Evolutionary conservation across 176 grass and related monocot species (phyloP), one percentile per base, ranked within the genome.

Genomic region (Carex kokanica): DNA sequence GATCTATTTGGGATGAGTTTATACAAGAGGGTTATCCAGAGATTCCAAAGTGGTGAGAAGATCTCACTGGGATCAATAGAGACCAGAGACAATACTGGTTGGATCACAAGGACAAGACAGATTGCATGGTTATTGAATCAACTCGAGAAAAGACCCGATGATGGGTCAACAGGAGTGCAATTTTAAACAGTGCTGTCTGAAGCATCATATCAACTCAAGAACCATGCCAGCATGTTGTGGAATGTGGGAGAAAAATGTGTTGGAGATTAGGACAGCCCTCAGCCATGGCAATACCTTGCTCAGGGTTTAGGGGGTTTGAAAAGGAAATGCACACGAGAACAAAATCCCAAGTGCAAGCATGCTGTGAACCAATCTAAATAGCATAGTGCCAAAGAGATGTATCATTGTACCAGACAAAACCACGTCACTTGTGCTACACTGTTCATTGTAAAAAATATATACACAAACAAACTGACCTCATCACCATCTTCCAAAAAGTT

Each of bases 401-500:
- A 45, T 21, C 4, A 73, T 38, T 9, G 23, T 23, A 62, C 78
- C 9, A 64, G 55, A 3, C 32, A 64, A 81, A 36, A 41, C 15
- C 7, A 4, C 7, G 6, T 65, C 38, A 67, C 20, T 47, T 66
- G 13, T 66, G 3, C 9, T 17, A 61, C 64, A 81, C 15, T 6
- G 18, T 40, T 80, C 20, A 40, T 29, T 53, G 57, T 25, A 58
- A 65, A 83, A 86, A 79, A n/a, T 41, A 88, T 38, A 71, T 16
- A 60, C 78, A 85, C 10, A 56, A 61, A 29, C 23, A 89, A 79
- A 73, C 77, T 23, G 6, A 95, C 96, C 93, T 99, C 93, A 89
- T 99, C 89, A 86, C 89, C 96, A 16, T 95, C 96, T 84, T 99
- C 96, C 60, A 95, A 88, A 79, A 89, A 95, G 38, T 88, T 89